These are phyloP conservation scores for Quercus rubra DNA, from an alignment of 306 rosid species.

Conservation along the genomic window DNA sequence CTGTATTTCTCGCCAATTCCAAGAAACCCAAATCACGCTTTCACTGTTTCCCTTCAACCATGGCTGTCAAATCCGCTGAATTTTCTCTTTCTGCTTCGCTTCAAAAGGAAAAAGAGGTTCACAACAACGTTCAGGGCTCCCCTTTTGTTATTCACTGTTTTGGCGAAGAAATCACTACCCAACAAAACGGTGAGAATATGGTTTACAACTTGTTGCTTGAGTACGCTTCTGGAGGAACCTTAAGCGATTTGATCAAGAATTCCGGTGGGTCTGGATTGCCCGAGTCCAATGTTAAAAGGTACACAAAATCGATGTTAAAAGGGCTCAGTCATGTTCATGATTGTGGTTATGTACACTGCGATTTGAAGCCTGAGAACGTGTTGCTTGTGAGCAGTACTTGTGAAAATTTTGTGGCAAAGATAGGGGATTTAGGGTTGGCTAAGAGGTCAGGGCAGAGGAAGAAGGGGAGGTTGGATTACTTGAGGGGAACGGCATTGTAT, in stretches of 20 bases:
- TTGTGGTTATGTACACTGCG: slow-evolving; percentile 22
- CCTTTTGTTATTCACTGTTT: slow-evolving; percentile 10
- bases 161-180: slow-evolving; percentile 22
- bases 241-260: slow-evolving; percentile 11
- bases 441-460: slow-evolving; percentile 8
- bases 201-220: slow-evolving; percentile 28
- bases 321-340: slow-evolving; percentile 25
- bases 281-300: slow-evolving; percentile 15
- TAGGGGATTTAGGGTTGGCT: slow-evolving; percentile 30
- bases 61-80: slow-evolving; percentile 31
- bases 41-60: slow-evolving; percentile 9
- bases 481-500: slow-evolving; percentile 27
- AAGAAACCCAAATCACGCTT: neutral
- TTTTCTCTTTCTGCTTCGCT: slow-evolving; percentile 18
- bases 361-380: slow-evolving; percentile 32
- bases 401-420: slow-evolving; percentile 17
- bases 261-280: neutral
- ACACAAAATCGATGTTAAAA: slow-evolving; percentile 20
- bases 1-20: slow-evolving; percentile 29
- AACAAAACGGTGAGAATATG: slow-evolving; percentile 5
- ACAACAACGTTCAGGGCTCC: slow-evolving; percentile 7
- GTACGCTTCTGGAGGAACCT: slow-evolving; percentile 30
- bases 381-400: slow-evolving; percentile 1
- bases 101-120: slow-evolving; percentile 23
- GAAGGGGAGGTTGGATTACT: neutral